phyloP scores from a whole-genome alignment of 108 stramenopile species.

The Cylindrotheca closterium region DNA sequence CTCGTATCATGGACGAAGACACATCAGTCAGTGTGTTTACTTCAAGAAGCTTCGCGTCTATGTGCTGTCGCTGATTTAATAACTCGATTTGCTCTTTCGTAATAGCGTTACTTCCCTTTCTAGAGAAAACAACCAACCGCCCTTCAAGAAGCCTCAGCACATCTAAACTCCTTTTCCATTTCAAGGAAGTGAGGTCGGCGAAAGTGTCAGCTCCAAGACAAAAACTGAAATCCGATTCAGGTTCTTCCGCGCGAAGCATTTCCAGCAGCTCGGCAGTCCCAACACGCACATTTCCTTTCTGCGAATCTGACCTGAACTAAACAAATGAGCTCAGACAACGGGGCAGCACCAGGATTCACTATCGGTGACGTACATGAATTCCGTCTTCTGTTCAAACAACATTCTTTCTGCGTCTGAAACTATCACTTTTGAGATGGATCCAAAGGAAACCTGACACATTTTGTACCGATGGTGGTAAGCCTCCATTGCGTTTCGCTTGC shows the following conservation, averaged over 20 bases:
- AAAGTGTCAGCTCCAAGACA: constrained; percentile 84
- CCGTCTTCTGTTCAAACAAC: constrained; percentile 46
- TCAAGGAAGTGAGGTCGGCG: constrained; percentile 67
- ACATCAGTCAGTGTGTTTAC: constrained; percentile 51
- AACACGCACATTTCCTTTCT: constrained; percentile 45
- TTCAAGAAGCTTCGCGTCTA: constrained; percentile 28
- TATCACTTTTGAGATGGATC: constrained; percentile 42
- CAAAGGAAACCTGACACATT: constrained; percentile 74
- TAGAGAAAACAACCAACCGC: constrained; percentile 69
- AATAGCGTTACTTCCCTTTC: constrained; percentile 22
- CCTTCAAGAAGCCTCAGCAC: constrained; percentile 58
- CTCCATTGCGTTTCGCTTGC: constrained; percentile 64
- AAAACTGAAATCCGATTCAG: constrained; percentile 47
- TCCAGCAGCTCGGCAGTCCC: constrained; percentile 83
- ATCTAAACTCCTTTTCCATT: constrained; percentile 76
- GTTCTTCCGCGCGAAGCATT: constrained; percentile 55
- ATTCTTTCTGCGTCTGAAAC: constrained; percentile 70
- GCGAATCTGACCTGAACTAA: too few relatives aligned
- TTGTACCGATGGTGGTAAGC: constrained; percentile 60
- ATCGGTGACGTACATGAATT: too few relatives aligned
- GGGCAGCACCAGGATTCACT: too few relatives aligned
- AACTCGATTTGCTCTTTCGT: neutral
- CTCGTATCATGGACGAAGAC: constrained; percentile 58
- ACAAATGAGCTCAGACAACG: too few relatives aligned
- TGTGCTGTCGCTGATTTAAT: constrained; percentile 8